A percentile compares a stretch with the other conserved stretches of the same genome.
Conservation (phyloP, 2,329 filamentous ascomycete genomes). For the Beauveria pseudobassiana region DNA sequence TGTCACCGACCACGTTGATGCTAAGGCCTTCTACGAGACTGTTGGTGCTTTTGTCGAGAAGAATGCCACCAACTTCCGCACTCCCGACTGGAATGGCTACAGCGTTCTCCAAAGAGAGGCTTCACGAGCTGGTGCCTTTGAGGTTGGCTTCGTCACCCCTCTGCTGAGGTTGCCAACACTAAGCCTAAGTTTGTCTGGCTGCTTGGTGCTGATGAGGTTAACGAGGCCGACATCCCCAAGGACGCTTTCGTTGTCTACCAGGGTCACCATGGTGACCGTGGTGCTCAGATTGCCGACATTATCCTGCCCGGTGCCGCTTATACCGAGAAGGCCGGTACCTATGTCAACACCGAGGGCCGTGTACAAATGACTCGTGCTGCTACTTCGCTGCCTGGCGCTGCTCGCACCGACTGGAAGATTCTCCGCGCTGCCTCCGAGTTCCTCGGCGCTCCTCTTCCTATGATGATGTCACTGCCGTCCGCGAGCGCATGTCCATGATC, state of each 20-base stretch:
- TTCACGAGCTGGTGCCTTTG: constrained; percentile 86
- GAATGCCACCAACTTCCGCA: constrained; percentile 81
- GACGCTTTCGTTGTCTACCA: constrained; percentile 97
- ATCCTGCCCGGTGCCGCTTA: constrained; percentile 92
- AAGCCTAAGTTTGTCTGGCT: constrained; percentile 96
- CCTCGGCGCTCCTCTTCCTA: constrained; percentile 78
- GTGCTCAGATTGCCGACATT: constrained; percentile 87
- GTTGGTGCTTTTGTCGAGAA: constrained; percentile 89
- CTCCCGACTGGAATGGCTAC: constrained; percentile 92
- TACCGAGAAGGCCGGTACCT: constrained; percentile 93
- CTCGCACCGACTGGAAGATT: constrained; percentile 98
- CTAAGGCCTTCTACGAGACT: constrained; percentile 87
- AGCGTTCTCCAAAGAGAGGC: constrained; percentile 93
- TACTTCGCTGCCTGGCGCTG: constrained; percentile 78
- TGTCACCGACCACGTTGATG: constrained; percentile 83
- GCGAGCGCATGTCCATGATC: constrained; percentile 93
- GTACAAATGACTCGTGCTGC: constrained; percentile 90
- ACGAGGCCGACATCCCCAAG: constrained; percentile 80
- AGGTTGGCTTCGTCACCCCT: constrained; percentile 89
- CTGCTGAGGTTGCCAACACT: constrained; percentile 70
- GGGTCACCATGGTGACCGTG: constrained; percentile 92
- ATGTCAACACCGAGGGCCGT: constrained; percentile 95
- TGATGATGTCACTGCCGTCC: constrained; percentile 80
- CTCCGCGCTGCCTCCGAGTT: constrained; percentile 89
- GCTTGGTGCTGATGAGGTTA: constrained; percentile 87